Conservation (phyloP, 2,329 filamentous ascomycete genomes). For the Stromatinia cepivora region DNA sequence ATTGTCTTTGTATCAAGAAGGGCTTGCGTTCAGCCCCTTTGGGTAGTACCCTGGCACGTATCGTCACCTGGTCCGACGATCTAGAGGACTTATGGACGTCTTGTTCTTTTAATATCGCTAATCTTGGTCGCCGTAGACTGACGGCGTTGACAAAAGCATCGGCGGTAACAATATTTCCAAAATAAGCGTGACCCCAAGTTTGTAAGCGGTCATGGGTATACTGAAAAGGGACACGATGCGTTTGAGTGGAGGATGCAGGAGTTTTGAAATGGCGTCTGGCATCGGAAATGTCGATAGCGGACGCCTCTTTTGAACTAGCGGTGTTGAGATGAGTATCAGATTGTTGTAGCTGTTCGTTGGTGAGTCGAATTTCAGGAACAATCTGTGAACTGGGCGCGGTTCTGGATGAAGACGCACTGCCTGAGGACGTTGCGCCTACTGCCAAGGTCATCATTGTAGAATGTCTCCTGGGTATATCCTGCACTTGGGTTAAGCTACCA, state of each 20-base stretch:
- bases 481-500: conserved; percentile 28
- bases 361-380: background rate
- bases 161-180: conserved; percentile 46
- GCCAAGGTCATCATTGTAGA: conserved; percentile 18
- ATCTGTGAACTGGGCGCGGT: background rate
- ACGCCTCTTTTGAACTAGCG: background rate
- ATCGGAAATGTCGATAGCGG: background rate
- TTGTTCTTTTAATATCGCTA: conserved; percentile 21
- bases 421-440: background rate
- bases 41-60: conserved; percentile 50
- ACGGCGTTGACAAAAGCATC: conserved; percentile 50
- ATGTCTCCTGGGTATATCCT: conserved; percentile 30
- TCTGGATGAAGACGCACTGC: background rate
- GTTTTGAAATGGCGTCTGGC: background rate
- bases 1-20: conserved; percentile 51
- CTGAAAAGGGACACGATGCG: conserved; percentile 31
- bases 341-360: background rate
- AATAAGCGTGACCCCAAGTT: conserved; percentile 47
- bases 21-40: conserved; percentile 45
- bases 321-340: background rate
- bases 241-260: background rate
- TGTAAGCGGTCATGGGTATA: conserved; percentile 44
- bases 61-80: conserved; percentile 36
- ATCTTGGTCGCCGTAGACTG: conserved; percentile 43
- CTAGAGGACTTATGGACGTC: background rate